phyloP scores from a whole-genome alignment of 108 stramenopile genomes.

The Pseudonitzschia multiseries region DNA sequence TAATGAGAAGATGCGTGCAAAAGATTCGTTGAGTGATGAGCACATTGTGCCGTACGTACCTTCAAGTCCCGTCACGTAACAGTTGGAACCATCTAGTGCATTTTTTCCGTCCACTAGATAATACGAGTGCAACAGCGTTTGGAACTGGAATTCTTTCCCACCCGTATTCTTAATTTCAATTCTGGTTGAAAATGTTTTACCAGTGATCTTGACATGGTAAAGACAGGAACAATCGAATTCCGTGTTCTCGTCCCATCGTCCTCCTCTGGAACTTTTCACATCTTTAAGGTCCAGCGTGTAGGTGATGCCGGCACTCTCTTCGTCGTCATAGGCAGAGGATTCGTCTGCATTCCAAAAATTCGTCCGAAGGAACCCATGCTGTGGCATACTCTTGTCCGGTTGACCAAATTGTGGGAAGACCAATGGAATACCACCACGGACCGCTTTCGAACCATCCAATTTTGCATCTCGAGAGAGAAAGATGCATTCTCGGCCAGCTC shows the following conservation, averaged over 20 bases:
- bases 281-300: constrained; percentile 60
- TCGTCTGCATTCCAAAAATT: constrained; percentile 61
- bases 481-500: constrained; percentile 43
- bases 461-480: constrained; percentile 75
- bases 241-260: constrained; percentile 53
- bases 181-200: constrained; percentile 48
- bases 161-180: constrained; percentile 62
- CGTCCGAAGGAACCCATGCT: constrained; percentile 78
- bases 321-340: constrained; percentile 26
- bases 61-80: constrained; percentile 65
- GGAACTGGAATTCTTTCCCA: constrained; percentile 53
- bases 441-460: constrained; percentile 75
- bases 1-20: not conserved
- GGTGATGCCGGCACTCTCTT: constrained; percentile 43
- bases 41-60: constrained; percentile 35
- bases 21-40: not conserved
- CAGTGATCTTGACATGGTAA: constrained; percentile 52
- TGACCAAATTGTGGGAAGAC: constrained; percentile 87
- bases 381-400: constrained; percentile 68
- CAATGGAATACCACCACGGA: constrained; percentile 80
- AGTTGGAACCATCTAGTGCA: constrained; percentile 53
- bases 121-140: constrained; percentile 78
- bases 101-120: constrained; percentile 52
- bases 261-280: constrained; percentile 59
- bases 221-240: constrained; percentile 34